A percentile compares a stretch with the other conserved stretches of the same genome.
These are phyloP conservation scores for Alternaria infectoria DNA, from an alignment of 2,329 filamentous ascomycete species.

Conservation along the genomic window DNA sequence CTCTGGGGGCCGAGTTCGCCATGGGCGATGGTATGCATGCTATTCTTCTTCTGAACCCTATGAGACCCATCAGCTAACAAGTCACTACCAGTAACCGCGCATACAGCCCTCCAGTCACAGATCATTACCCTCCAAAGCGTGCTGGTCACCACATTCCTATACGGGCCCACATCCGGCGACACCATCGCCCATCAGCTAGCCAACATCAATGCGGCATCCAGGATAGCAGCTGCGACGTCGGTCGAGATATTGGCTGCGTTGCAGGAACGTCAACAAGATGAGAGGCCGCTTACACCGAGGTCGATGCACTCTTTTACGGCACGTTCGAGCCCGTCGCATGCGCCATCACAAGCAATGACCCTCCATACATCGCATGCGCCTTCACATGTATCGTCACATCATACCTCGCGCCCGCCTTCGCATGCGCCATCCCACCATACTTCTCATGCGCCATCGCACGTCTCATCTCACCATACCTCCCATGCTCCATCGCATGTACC, in stretches of 20 bases:
- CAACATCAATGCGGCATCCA: conserved; percentile 39
- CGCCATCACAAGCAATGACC: not conserved
- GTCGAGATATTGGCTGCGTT: conserved; percentile 39
- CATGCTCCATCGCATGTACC: not conserved
- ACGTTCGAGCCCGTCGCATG: conserved; percentile 7
- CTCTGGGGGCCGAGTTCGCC: conserved; percentile 37
- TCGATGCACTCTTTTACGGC: conserved; percentile 21
- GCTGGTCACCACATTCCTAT: conserved; percentile 42
- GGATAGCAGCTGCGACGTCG: conserved; percentile 32
- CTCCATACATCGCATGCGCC: not conserved
- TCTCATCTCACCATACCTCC: not conserved
- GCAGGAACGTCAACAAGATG: conserved; percentile 31
- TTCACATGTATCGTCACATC: not conserved
- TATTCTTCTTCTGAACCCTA: not conserved
- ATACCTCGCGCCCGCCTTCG: not conserved
- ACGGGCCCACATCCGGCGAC: conserved; percentile 42
- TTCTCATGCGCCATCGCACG: not conserved
- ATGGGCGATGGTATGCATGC: conserved; percentile 40
- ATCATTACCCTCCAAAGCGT: conserved; percentile 45
- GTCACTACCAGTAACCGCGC: conserved; percentile 32
- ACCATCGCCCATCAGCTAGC: conserved; percentile 42
- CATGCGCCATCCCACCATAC: conserved; percentile 2
- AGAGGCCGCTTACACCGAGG: conserved; percentile 19
- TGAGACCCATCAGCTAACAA: not conserved
- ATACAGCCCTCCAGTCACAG: conserved; percentile 42